Base-by-base conservation (phyloP, 345 rosid genomes). In the Kandelia obovata region DNA sequence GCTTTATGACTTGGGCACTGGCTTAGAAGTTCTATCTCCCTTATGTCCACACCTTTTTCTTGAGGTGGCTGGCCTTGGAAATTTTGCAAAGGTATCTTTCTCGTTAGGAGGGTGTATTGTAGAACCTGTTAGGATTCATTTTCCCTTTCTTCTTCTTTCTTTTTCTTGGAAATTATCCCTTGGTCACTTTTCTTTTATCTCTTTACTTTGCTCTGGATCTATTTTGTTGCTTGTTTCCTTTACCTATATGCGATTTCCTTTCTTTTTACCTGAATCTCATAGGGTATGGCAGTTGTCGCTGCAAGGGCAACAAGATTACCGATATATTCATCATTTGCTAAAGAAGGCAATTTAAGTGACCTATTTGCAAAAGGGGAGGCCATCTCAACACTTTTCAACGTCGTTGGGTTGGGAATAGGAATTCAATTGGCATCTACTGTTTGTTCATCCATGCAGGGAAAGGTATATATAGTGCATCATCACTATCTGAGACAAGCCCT, bases 231-330 rank as follows among this genome's bases (percentile, higher is more conserved):
- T 62, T 35, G 4, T 63, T 57, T 19, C 60, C 35, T 26, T 4
- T 59, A 53, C 17, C 57, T 13, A 28, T 67, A 6, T 58, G 53
- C 58, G 13, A 73, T 35, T 72, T 75, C 39, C 15, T 57, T 53
- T 66, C 30, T 58, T 67, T 61, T 62, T 61, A 56, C 16, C 51
- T 32, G 61, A 62, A 77, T 71, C 78, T 72, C 62, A 76, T 75
- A 92, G 98, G 98, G 98, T 69, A 95, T 95, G 90, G 99, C 98
- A 37, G 89, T 88, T 46, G 99, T 95, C 73, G 99, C 97, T 7
- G 97, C 99, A 63, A 82, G 99, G 73, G 98, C 99, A 47, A 95
- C 98, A 61, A 84, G 99, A 74, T 83, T 90, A 61, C 98, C 98
- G 1, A 87, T 92, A 64, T 92, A 92, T 80, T 95, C 99, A 30